phyloP scores from a whole-genome alignment of 768 basidiomycete species.

The Paxillus involutus region DNA sequence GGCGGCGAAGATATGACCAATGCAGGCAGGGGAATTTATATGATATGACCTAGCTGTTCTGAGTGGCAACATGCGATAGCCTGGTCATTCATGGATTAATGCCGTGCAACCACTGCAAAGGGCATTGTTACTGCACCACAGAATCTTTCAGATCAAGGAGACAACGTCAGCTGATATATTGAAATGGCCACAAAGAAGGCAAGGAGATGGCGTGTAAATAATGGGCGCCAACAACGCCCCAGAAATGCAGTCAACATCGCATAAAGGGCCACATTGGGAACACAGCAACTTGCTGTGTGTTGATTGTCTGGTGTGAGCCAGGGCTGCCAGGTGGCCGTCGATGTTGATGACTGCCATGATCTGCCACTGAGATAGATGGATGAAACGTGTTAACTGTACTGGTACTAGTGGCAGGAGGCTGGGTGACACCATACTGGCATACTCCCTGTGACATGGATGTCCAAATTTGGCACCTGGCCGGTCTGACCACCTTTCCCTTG shows the following conservation, averaged over 20 bases:
- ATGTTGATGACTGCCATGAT: not conserved
- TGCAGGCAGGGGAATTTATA: too few relatives aligned
- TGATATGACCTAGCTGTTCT: not conserved
- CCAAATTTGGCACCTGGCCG: not conserved
- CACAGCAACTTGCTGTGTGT: not conserved
- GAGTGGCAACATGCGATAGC: conserved; percentile 6
- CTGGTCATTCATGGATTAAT: not conserved
- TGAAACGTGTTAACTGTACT: not conserved
- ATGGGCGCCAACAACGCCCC: not conserved
- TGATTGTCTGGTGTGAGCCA: not conserved
- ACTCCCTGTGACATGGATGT: too few relatives aligned
- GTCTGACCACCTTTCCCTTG: too few relatives aligned
- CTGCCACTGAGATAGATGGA: not conserved
- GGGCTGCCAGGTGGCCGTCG: not conserved
- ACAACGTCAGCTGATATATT: too few relatives aligned
- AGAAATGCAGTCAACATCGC: not conserved
- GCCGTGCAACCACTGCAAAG: too few relatives aligned
- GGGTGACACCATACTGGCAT: too few relatives aligned
- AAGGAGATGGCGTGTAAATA: too few relatives aligned
- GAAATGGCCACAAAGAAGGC: too few relatives aligned
- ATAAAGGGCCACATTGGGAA: not conserved
- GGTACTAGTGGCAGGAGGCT: not conserved
- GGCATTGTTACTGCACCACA: too few relatives aligned
- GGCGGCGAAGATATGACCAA: not conserved
- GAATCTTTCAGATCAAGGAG: too few relatives aligned